Evolutionary conservation across 495 filamentous ascomycete species (phyloP).

Genomic region (Tuber brumale): DNA sequence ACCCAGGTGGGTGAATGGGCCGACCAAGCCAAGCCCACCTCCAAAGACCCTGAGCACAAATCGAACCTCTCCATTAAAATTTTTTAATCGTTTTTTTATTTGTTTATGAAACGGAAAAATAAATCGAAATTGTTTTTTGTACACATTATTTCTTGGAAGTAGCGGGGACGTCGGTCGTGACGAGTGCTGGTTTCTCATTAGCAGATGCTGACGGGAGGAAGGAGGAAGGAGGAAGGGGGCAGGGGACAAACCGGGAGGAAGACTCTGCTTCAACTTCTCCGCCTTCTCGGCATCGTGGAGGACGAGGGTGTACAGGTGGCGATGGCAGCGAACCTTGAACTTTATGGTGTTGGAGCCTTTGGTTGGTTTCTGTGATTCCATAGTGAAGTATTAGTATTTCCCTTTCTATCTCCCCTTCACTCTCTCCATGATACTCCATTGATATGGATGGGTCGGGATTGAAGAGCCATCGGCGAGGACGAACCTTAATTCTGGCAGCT

Average conservation of each 20-base stretch:
- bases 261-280: constrained; percentile 98
- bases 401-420: constrained; percentile 11
- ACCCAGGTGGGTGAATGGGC: not conserved
- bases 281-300: constrained; percentile 98
- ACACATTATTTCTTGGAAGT: constrained; percentile 32
- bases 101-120: not conserved
- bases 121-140: not conserved
- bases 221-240: constrained; percentile 1
- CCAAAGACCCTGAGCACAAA: not conserved
- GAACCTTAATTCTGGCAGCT: constrained; percentile 42
- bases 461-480: constrained; percentile 10
- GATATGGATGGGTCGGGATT: not conserved
- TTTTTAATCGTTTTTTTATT: constrained; percentile 1
- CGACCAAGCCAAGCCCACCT: not conserved
- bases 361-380: constrained; percentile 75
- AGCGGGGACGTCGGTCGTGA: constrained; percentile 63
- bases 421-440: not conserved
- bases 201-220: not conserved
- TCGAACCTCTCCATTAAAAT: not conserved
- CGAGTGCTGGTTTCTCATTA: constrained; percentile 52
- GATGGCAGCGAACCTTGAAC: constrained; percentile 99
- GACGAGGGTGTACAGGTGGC: constrained; percentile 91
- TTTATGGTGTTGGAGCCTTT: constrained; percentile 81
- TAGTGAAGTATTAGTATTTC: constrained; percentile 43
- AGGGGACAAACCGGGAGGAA: constrained; percentile 76